A percentile compares a stretch with the other conserved stretches of the same genome.
Evolutionary conservation across 768 basidiomycete species (phyloP).

Genomic region (Pleurotus sapidus): DNA sequence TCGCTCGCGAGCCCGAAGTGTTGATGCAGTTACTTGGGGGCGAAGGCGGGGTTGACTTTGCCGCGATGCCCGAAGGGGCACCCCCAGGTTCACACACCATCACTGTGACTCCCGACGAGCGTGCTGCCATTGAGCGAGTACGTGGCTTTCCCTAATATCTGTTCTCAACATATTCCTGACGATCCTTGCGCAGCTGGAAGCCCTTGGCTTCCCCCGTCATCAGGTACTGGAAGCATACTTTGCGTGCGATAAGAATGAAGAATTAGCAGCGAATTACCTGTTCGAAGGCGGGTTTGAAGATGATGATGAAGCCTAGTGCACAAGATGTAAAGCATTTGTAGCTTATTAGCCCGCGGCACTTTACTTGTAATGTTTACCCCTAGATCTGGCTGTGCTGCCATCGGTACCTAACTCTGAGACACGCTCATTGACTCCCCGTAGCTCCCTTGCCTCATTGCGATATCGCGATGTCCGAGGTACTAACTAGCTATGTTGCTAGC

Average conservation of each 20-base stretch:
- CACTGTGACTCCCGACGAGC: constrained; percentile 83
- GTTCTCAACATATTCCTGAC: constrained; percentile 6
- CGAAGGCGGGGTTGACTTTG: constrained; percentile 33
- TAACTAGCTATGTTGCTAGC: too few species aligned
- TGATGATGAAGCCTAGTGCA: background rate
- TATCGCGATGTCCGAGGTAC: too few species aligned
- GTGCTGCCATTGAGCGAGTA: constrained; percentile 86
- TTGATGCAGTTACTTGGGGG: constrained; percentile 63
- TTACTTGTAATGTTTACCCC: too few species aligned
- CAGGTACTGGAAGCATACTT: constrained; percentile 88
- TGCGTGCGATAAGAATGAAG: constrained; percentile 96
- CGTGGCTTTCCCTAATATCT: constrained; percentile 24
- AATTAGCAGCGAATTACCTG: constrained; percentile 90
- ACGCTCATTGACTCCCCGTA: too few species aligned
- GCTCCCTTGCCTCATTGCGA: too few species aligned
- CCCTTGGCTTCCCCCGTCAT: constrained; percentile 82
- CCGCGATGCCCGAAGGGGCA: constrained; percentile 37
- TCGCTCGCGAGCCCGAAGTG: constrained; percentile 71
- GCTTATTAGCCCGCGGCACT: too few species aligned
- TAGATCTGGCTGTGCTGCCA: too few species aligned
- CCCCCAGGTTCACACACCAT: constrained; percentile 61
- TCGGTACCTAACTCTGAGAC: too few species aligned
- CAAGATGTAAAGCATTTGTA: too few species aligned
- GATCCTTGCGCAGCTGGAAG: constrained; percentile 60
- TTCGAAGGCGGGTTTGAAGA: constrained; percentile 74